These are phyloP conservation scores for Esteya vermicola DNA, from an alignment of 2,329 filamentous ascomycete genomes.

Conservation along the genomic window DNA sequence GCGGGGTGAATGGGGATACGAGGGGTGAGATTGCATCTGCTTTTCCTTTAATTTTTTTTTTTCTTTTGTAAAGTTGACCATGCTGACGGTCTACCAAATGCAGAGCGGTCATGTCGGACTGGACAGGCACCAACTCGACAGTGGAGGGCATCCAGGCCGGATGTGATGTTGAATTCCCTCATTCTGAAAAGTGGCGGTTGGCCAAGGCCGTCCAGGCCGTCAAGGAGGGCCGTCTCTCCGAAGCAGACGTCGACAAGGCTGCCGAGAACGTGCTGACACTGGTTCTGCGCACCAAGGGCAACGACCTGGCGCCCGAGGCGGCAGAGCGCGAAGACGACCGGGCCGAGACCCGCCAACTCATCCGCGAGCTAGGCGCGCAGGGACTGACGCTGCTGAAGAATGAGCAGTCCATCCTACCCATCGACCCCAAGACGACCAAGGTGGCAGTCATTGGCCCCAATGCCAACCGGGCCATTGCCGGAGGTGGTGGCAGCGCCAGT, in stretches of 20 bases:
- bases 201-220: background rate
- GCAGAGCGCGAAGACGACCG: background rate
- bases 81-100: no score
- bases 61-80: background rate
- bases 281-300: background rate
- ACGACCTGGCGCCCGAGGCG: background rate
- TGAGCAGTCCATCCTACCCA: conserved; percentile 34
- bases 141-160: conserved; percentile 11
- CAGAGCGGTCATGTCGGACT: conserved; percentile 9
- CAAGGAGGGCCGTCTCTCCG: background rate
- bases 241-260: background rate
- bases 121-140: conserved; percentile 14
- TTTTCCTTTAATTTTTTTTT: background rate
- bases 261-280: background rate
- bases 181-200: conserved; percentile 2
- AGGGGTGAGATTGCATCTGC: no score
- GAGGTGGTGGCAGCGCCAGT: conserved; percentile 18
- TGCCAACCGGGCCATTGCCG: conserved; percentile 15
- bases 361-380: background rate
- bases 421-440: conserved; percentile 13
- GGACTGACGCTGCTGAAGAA: conserved; percentile 24
- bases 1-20: conserved; percentile 4
- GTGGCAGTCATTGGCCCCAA: conserved; percentile 34
- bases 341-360: background rate
- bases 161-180: conserved; percentile 16